Base-by-base conservation (phyloP, 768 basidiomycete genomes). In the Amanita molliuscula region DNA sequence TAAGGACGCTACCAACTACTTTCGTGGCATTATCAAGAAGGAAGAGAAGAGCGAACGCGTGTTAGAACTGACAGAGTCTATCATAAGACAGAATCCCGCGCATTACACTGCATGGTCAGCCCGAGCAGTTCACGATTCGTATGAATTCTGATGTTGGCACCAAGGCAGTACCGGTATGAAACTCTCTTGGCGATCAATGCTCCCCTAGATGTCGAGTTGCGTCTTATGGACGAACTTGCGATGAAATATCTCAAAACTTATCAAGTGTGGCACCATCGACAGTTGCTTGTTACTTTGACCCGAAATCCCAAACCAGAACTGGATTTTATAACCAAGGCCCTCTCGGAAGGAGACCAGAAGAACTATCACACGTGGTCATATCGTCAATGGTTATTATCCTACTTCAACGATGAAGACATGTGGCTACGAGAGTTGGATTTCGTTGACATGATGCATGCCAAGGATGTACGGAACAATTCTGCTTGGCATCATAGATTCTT, bases 291-390 rank as follows among this genome's bases (percentile, higher is more conserved):
- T 54, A 73, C 73, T 33, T 65, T 72, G 41, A 71, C 78, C 28
- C 69, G 75, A 50, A 62, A 73, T 20, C 76, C 82, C 4, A 61
- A 51, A 3, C 74, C 76, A 7, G 96, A 99, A 65, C 82, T 98
- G 48, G 72, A 62, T 31, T 97, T 96, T 65, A 83, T 92, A 62
- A 76, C 81, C 45, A 65, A 69, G 49, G 81, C 82, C 1, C 77
- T 99, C 26, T 67, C 76, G 6, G 74, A 67, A 18, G 49, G 44
- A 1, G 96, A 99, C 61, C 67, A 79, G 40, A 99, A 99, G 77
- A 99, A 99, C 70, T 99, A 99, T 64, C 95, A 98, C 65, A 98
- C 96, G 0, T 99, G 96, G 96, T 88, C 89, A 6, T 95, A 97
- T 65, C 78, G 95, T 6, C 94, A 99, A 64, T 97, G 93, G 92